phyloP scores from a whole-genome alignment of 108 stramenopile species.

The Aureococcus anophagefferens region DNA sequence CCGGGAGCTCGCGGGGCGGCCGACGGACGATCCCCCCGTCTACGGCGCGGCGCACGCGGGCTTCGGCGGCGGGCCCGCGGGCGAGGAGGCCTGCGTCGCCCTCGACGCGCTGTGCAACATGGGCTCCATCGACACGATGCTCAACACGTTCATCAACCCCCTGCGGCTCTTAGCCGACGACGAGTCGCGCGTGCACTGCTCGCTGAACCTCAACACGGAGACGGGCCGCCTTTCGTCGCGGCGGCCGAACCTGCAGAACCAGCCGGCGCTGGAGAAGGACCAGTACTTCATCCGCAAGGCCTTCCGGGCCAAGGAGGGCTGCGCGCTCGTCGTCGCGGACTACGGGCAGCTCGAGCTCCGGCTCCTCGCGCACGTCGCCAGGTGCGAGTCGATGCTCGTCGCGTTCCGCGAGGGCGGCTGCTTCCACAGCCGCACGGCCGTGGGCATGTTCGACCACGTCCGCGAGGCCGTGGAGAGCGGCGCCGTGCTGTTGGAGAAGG shows the following conservation, averaged over 20 bases:
- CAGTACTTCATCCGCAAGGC: constrained; percentile 81
- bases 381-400: constrained; percentile 90
- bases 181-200: constrained; percentile 84
- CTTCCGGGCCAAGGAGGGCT: constrained; percentile 78
- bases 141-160: constrained; percentile 62
- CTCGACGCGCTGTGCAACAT: constrained; percentile 72
- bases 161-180: constrained; percentile 79
- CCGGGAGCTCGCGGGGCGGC: constrained; percentile 69
- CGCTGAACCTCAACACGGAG: constrained; percentile 95
- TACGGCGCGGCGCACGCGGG: constrained; percentile 76
- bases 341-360: constrained; percentile 98
- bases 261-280: constrained; percentile 98
- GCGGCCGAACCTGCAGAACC: constrained; percentile 96
- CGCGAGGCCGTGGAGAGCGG: constrained; percentile 76
- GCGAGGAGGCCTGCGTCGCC: constrained; percentile 83
- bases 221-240: constrained; percentile 91
- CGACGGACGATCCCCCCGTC: constrained; percentile 64
- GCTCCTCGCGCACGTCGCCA: constrained; percentile 86
- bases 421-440: constrained; percentile 93
- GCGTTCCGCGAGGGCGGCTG: constrained; percentile 93
- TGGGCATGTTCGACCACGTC: constrained; percentile 96
- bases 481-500: constrained; percentile 90
- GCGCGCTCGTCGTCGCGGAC: constrained; percentile 91
- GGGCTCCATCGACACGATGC: constrained; percentile 92
- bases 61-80: constrained; percentile 65